These are phyloP conservation scores for Talaromyces sp. DNA, from an alignment of 2,329 filamentous ascomycete genomes.

Conservation along the genomic window DNA sequence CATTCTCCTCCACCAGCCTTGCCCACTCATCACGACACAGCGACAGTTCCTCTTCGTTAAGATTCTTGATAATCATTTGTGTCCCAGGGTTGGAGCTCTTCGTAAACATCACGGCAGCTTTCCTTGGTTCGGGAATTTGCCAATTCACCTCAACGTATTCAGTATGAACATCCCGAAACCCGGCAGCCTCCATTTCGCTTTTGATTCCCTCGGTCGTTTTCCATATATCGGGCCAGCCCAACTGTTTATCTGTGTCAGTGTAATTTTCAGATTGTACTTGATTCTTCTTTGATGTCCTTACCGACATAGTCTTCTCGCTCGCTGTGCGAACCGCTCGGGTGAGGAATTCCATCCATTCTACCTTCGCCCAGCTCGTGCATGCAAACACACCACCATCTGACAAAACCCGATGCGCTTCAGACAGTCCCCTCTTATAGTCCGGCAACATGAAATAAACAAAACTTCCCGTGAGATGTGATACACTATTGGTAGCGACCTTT, in stretches of 20 bases:
- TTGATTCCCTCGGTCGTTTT: slow-evolving; percentile 1
- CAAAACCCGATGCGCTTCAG: slow-evolving; percentile 7
- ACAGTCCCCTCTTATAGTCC: slow-evolving; percentile 6
- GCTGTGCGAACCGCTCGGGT: neutral
- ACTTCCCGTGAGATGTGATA: slow-evolving; percentile 9
- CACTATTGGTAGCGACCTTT: neutral
- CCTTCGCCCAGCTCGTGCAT: slow-evolving; percentile 8
- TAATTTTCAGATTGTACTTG: neutral
- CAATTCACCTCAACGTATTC: slow-evolving; percentile 8
- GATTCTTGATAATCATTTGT: neutral
- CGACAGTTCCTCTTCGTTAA: slow-evolving; percentile 6
- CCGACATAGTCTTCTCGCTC: neutral
- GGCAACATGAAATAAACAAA: slow-evolving; percentile 13
- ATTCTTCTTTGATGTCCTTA: neutral
- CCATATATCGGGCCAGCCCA: neutral
- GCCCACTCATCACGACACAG: slow-evolving; percentile 7
- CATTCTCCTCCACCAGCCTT: slow-evolving; percentile 5
- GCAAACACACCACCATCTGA: slow-evolving; percentile 11
- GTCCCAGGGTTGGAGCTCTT: neutral
- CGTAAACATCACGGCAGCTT: neutral
- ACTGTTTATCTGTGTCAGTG: neutral
- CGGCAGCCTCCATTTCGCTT: neutral
- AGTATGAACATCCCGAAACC: slow-evolving; percentile 2
- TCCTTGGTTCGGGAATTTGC: slow-evolving; percentile 5
- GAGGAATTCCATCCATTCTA: neutral